phyloP scores from a whole-genome alignment of 257 asterid species.

The Ocimum tenuiflorum region DNA sequence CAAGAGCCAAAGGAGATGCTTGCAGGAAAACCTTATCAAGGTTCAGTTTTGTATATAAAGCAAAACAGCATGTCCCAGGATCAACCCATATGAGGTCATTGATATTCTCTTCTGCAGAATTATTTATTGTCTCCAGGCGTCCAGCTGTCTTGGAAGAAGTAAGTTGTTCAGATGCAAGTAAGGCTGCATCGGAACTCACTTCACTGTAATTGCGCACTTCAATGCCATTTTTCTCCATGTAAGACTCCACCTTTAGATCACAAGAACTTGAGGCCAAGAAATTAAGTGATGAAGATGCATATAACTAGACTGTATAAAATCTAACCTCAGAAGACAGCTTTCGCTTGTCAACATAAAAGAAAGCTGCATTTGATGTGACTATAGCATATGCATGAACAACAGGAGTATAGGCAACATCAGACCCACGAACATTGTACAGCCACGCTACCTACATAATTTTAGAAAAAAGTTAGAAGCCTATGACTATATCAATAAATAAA shows the following conservation, averaged over 20 bases:
- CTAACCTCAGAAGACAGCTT: conserved; percentile 81
- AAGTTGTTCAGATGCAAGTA: conserved; percentile 72
- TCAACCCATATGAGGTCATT: conserved; percentile 72
- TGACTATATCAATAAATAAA: conserved; percentile 4
- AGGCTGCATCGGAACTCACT: conserved; percentile 58
- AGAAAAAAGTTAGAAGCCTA: background rate
- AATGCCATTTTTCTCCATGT: conserved; percentile 61
- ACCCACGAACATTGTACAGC: conserved; percentile 86
- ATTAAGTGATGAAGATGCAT: background rate
- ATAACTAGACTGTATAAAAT: conserved; percentile 13
- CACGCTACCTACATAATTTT: conserved; percentile 65
- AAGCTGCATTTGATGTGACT: conserved; percentile 66
- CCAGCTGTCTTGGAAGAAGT: conserved; percentile 27
- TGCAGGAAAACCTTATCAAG: conserved; percentile 52
- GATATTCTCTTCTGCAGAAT: conserved; percentile 27
- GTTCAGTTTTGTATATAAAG: conserved; percentile 71
- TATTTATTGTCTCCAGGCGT: conserved; percentile 14
- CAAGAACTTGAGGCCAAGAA: conserved; percentile 12
- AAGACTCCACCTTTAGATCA: conserved; percentile 47
- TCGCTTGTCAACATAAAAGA: conserved; percentile 73
- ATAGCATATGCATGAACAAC: conserved; percentile 91
- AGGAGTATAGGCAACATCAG: conserved; percentile 77
- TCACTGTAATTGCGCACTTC: conserved; percentile 61
- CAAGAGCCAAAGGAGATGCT: conserved; percentile 82
- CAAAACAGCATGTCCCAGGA: conserved; percentile 71